phyloP scores from a whole-genome alignment of 768 basidiomycete genomes.

The Inosperma sp. region DNA sequence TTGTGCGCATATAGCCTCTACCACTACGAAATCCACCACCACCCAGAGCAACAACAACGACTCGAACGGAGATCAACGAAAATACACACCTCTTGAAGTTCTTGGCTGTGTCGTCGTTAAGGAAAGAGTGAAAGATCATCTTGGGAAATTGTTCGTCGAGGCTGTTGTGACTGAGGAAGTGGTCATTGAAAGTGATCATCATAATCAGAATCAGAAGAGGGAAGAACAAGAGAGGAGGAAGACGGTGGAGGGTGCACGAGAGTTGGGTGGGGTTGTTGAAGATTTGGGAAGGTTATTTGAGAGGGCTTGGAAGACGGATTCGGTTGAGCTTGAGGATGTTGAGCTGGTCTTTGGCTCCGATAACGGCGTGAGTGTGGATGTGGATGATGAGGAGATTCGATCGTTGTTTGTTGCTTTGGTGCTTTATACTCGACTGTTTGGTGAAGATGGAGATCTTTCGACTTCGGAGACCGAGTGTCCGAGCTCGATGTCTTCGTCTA shows the following conservation, averaged over 20 bases:
- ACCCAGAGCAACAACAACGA: slow-evolving; percentile 5
- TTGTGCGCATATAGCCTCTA: slow-evolving; percentile 30
- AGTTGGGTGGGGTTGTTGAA: slow-evolving; percentile 56
- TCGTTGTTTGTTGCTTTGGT: slow-evolving; percentile 56
- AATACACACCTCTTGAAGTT: slow-evolving; percentile 40
- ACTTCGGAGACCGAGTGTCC: background rate
- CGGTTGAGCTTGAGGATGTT: slow-evolving; percentile 22
- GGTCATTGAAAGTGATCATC: no score
- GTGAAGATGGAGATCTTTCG: slow-evolving; percentile 21
- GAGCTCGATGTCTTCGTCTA: slow-evolving; percentile 13
- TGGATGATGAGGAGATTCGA: slow-evolving; percentile 43
- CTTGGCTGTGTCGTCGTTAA: slow-evolving; percentile 50
- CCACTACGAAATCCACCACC: no score
- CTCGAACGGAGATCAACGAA: slow-evolving; percentile 18
- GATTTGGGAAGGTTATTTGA: slow-evolving; percentile 54
- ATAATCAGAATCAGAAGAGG: no score
- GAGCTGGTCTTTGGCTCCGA: slow-evolving; percentile 1
- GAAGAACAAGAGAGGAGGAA: slow-evolving; percentile 40
- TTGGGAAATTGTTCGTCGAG: slow-evolving; percentile 51
- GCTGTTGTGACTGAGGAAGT: no score
- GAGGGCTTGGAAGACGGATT: slow-evolving; percentile 46
- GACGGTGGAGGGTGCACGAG: slow-evolving; percentile 55
- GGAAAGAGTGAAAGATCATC: slow-evolving; percentile 48
- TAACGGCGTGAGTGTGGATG: slow-evolving; percentile 6
- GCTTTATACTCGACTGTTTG: slow-evolving; percentile 58